Evolutionary conservation across 352 stramenopile genomes (phyloP), one percentile per base, ranked within the genome.

Genomic region (Phytophthora agathidicida): DNA sequence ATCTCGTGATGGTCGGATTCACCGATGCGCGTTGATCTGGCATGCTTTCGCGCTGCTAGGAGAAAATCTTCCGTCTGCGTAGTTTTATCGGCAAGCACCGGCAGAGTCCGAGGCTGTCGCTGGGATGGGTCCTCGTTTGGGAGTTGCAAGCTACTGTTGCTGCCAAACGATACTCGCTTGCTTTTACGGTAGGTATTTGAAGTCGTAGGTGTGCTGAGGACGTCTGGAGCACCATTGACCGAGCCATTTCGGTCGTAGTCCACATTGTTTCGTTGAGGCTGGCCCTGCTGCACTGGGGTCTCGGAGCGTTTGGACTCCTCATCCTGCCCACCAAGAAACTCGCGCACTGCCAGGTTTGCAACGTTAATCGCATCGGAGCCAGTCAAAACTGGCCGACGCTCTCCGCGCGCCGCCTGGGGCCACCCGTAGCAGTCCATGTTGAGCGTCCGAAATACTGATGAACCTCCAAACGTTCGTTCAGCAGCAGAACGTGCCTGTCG

Each of bases 311-410:
- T 61, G 23, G 45, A 38, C 13, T 72, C 33, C 49, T 60, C 53
- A 23, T 53, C 43, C 43, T 14, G 20, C 4, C 45, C 45, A 14
- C 41, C 45, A 31, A 82, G 61, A 53, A 83, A 78, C 31, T 84
- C 71, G 5, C 61, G 53, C 1, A 31, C 60, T 1, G 68, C 71
- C 19, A 59, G 44, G 7, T 70, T 72, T 3, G 78, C 75, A 14
- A 88, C 61, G 3, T 59, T 43, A 32, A 75, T 67, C 11, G 72
- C 77, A 3, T 76, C 63, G 3, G 67, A 22, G 1, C 62, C 73
- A 24, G 65, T 71, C 31, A 77, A 32, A 23, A 86, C 54, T 26
- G 39, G 41, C 11, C 39, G 60, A 33, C 42, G 65, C 23, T 77
- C 46, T 7, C 55, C 50, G 35, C 67, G 63, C 8, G 33, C 19